A percentile compares a stretch with the other conserved stretches of the same genome.
These are phyloP conservation scores for Hypomyces perniciosus DNA, from an alignment of 2,329 filamentous ascomycete species.

Conservation along the genomic window DNA sequence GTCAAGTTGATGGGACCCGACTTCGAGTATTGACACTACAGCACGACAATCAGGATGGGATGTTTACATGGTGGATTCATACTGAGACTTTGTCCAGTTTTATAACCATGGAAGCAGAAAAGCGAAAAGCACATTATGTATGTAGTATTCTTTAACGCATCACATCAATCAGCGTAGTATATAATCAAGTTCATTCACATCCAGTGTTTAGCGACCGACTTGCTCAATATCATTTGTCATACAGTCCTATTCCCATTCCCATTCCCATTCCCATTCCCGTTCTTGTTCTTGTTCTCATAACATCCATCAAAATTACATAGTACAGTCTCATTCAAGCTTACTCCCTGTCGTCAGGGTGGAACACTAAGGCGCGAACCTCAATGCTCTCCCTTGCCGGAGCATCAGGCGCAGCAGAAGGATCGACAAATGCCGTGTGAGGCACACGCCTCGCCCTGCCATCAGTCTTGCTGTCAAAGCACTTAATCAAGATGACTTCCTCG, in stretches of 20 bases:
- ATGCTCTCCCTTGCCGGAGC: conserved; percentile 53
- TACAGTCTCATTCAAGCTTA: conserved; percentile 10
- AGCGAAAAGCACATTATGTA: too few relatives aligned
- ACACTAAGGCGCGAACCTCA: conserved; percentile 50
- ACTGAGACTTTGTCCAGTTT: not conserved
- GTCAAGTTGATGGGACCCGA: not conserved
- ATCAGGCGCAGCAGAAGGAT: conserved; percentile 32
- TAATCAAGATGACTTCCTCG: conserved; percentile 52
- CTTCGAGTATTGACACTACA: not conserved
- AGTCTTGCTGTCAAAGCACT: conserved; percentile 54
- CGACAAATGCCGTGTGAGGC: conserved; percentile 51
- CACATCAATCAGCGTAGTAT: not conserved
- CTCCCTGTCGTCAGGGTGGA: conserved; percentile 37
- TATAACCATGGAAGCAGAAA: not conserved
- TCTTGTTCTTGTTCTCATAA: not conserved
- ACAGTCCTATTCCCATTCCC: too few relatives aligned
- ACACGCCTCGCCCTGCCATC: conserved; percentile 47
- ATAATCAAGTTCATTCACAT: not conserved
- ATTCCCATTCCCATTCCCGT: too few relatives aligned
- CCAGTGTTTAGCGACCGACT: too few relatives aligned
- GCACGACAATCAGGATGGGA: not conserved
- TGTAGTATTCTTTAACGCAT: too few relatives aligned
- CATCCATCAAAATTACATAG: not conserved
- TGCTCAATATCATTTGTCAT: too few relatives aligned
- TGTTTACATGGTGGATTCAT: not conserved